These are phyloP conservation scores for Physcomitrium patens DNA, from an alignment of 225 moss, liverwort and hornwort species.

Conservation along the genomic window DNA sequence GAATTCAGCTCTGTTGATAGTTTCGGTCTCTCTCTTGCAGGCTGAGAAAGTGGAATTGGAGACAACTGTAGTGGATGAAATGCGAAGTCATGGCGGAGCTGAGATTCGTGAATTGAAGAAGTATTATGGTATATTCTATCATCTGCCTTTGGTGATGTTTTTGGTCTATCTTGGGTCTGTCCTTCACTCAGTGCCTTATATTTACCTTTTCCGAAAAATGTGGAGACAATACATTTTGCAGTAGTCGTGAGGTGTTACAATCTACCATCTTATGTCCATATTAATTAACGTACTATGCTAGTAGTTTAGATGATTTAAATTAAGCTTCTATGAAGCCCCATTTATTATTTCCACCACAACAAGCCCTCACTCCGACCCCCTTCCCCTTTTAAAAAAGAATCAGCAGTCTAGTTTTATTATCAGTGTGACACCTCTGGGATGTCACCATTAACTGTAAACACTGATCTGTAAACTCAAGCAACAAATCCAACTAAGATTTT, in stretches of 20 bases:
- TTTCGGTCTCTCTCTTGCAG: conserved; percentile 41
- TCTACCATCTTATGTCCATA: not conserved
- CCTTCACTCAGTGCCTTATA: conserved; percentile 11
- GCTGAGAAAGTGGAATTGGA: conserved; percentile 99
- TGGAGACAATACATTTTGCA: not conserved
- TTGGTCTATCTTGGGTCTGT: not conserved
- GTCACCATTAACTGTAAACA: not conserved
- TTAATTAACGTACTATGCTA: not conserved
- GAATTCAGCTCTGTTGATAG: conserved; percentile 21
- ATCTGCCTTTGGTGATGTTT: conserved; percentile 18
- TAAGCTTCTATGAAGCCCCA: not conserved
- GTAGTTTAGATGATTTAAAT: not conserved
- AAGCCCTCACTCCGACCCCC: too few relatives aligned
- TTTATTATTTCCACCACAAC: too few relatives aligned
- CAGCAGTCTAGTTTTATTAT: not conserved
- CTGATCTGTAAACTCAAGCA: not conserved
- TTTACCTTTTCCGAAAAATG: not conserved
- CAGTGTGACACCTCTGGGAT: not conserved
- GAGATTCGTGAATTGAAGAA: conserved; percentile 69
- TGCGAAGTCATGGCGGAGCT: conserved; percentile 82
- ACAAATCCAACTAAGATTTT: not conserved
- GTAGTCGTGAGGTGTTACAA: not conserved
- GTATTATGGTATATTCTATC: conserved; percentile 75
- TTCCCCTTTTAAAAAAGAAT: too few relatives aligned
- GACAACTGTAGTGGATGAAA: conserved; percentile 99